A percentile compares a stretch with the other conserved stretches of the same genome.
phyloP scores from a whole-genome alignment of 768 basidiomycete species.

The Pleurotus pulmonarius region DNA sequence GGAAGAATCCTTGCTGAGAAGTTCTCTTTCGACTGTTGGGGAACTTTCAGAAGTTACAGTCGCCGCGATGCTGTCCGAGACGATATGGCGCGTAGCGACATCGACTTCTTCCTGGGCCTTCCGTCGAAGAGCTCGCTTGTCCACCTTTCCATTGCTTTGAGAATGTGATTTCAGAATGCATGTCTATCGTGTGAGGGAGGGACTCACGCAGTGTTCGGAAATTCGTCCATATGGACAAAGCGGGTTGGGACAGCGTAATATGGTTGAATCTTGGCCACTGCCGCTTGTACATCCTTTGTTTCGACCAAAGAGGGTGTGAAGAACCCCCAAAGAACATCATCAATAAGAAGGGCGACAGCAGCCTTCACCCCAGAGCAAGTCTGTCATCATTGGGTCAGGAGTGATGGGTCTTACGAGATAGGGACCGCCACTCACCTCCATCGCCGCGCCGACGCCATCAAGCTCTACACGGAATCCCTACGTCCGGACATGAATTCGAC shows the following conservation, averaged over 20 bases:
- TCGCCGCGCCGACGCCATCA: constrained; percentile 56
- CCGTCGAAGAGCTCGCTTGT: constrained; percentile 40
- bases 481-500: neutral
- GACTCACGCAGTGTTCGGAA: constrained; percentile 52
- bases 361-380: constrained; percentile 36
- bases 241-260: constrained; percentile 47
- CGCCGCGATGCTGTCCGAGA: neutral
- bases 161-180: neutral
- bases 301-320: constrained; percentile 33
- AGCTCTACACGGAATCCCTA: constrained; percentile 59
- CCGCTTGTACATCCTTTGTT: constrained; percentile 24
- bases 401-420: neutral
- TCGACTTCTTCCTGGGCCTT: constrained; percentile 16
- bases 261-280: constrained; percentile 35
- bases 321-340: constrained; percentile 46
- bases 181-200: neutral
- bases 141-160: constrained; percentile 47
- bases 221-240: constrained; percentile 36
- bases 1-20: constrained; percentile 13
- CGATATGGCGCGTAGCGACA: neutral
- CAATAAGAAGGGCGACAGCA: constrained; percentile 49
- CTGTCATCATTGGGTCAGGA: constrained; percentile 18
- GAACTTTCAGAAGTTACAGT: neutral
- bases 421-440: constrained; percentile 38
- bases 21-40: constrained; percentile 10